phyloP scores from a whole-genome alignment of 306 rosid species.

The Heteromeles arbutifolia region DNA sequence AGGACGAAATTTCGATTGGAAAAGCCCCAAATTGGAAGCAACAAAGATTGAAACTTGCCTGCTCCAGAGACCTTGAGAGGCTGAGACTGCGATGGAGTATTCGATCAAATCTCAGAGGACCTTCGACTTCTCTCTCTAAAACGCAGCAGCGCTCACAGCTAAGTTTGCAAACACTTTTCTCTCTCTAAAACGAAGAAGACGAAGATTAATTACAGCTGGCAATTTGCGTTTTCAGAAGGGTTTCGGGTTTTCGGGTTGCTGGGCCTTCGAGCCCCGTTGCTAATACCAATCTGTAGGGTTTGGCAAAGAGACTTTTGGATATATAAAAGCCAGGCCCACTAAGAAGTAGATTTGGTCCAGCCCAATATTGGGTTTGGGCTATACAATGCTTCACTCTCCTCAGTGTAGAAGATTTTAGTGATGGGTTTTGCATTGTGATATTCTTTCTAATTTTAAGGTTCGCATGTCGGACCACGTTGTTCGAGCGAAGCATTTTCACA shows the following conservation, averaged over 20 bases:
- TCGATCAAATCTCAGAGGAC: conserved; percentile 9
- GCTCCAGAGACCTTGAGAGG: neutral
- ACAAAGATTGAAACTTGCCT: neutral
- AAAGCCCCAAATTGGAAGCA: neutral
- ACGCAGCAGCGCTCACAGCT: neutral
- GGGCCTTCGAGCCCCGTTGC: neutral
- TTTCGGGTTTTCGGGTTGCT: too few species aligned
- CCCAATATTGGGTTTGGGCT: too few species aligned
- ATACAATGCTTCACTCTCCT: too few species aligned
- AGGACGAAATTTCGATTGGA: neutral
- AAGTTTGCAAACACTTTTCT: neutral
- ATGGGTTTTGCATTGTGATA: too few species aligned
- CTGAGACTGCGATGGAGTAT: neutral
- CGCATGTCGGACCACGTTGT: too few species aligned
- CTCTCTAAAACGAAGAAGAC: neutral
- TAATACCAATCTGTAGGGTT: neutral
- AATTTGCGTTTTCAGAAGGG: neutral
- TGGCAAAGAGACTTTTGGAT: too few species aligned
- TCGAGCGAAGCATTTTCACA: too few species aligned
- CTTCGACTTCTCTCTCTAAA: neutral
- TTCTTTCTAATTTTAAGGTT: too few species aligned
- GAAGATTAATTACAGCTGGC: neutral
- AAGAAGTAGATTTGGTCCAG: too few species aligned
- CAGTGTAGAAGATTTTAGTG: too few species aligned
- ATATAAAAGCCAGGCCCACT: neutral